phyloP scores from a whole-genome alignment of 441 rosid species.

The Eutrema salsugineum region DNA sequence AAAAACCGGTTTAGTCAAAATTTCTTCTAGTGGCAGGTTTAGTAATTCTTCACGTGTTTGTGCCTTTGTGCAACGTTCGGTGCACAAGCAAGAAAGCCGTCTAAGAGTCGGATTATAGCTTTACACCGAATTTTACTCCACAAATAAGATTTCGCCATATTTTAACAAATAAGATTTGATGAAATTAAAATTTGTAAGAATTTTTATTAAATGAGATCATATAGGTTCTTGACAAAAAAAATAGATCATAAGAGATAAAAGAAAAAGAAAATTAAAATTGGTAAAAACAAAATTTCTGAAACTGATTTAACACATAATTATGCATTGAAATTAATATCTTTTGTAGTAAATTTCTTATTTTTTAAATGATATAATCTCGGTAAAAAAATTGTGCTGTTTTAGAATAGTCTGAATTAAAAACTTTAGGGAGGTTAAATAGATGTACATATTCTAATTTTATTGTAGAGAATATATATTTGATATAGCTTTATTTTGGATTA shows the following conservation, averaged over 20 bases:
- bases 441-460: too few species aligned
- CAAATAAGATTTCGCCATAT: not conserved
- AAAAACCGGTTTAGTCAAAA: not conserved
- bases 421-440: too few species aligned
- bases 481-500: too few species aligned
- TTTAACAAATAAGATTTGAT: not conserved
- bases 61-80: not conserved
- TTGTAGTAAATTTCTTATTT: too few species aligned
- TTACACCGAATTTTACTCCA: constrained; percentile 2
- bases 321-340: too few species aligned
- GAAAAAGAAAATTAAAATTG: not conserved
- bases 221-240: not conserved
- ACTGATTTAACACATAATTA: not conserved
- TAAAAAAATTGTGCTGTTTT: too few species aligned
- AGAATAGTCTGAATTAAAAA: too few species aligned
- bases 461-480: too few species aligned
- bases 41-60: constrained; percentile 18
- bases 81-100: constrained; percentile 2
- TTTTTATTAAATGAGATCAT: not conserved
- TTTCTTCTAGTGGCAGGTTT: constrained; percentile 14
- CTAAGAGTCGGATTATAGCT: not conserved
- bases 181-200: not conserved
- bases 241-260: too few species aligned
- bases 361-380: too few species aligned
- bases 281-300: not conserved